These are phyloP conservation scores for Thymus quinquecostatus DNA, from an alignment of 257 asterid species.

Conservation along the genomic window DNA sequence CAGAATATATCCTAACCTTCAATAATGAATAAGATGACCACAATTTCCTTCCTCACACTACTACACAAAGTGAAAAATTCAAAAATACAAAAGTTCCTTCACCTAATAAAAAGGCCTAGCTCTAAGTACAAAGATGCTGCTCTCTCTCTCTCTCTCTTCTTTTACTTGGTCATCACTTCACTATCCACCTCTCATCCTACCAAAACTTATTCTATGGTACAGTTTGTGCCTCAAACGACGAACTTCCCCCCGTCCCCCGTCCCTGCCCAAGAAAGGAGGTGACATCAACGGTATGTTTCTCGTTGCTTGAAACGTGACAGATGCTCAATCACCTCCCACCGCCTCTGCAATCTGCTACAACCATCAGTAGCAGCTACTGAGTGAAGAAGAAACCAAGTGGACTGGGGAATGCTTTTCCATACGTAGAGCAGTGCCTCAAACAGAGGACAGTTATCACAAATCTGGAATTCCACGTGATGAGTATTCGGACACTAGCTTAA, in stretches of 20 bases:
- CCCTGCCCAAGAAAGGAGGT: not conserved
- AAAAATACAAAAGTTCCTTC: constrained; percentile 37
- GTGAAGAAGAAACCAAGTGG: not conserved
- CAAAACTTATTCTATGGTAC: constrained; percentile 48
- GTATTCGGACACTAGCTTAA: constrained; percentile 87
- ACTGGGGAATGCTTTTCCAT: constrained; percentile 16
- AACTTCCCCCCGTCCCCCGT: too few relatives aligned
- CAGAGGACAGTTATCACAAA: constrained; percentile 37
- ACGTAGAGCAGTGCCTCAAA: not conserved
- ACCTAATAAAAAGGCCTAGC: constrained; percentile 26
- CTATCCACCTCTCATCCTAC: constrained; percentile 24
- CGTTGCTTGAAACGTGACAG: not conserved
- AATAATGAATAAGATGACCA: constrained; percentile 1
- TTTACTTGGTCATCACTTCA: constrained; percentile 23
- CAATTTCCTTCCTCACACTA: constrained; percentile 26
- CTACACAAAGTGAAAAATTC: not conserved
- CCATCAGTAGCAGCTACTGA: constrained; percentile 14
- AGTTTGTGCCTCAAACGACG: constrained; percentile 18
- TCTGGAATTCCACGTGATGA: constrained; percentile 68
- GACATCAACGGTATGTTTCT: not conserved
- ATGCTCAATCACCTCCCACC: constrained; percentile 1
- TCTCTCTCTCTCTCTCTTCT: constrained; percentile 5
- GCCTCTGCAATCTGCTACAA: constrained; percentile 22
- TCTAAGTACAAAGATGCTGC: constrained; percentile 43
- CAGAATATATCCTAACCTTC: not conserved